A percentile compares a stretch with the other conserved stretches of the same genome.
Conservation (phyloP, 164 flowering plant genomes). For the Piper betle region DNA sequence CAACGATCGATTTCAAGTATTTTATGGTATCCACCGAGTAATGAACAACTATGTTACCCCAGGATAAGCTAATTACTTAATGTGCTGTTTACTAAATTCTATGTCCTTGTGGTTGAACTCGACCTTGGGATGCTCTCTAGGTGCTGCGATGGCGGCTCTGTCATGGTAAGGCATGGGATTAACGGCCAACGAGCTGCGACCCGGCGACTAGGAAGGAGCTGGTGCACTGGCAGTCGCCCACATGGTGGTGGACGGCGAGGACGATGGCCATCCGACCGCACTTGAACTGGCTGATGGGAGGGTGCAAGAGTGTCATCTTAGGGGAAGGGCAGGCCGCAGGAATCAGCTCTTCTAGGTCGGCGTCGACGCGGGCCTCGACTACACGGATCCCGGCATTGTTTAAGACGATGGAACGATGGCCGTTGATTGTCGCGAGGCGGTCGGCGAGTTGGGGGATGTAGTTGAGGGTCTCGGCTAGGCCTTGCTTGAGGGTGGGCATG, state of each 20-base stretch:
- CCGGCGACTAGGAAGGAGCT: slow-evolving; percentile 5
- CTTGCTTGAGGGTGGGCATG: slow-evolving; percentile 1
- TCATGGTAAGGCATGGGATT: slow-evolving; percentile 2
- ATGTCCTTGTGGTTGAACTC: slow-evolving; percentile 1
- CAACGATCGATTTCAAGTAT: background rate
- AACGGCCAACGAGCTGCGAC: slow-evolving; percentile 1
- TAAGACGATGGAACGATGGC: slow-evolving; percentile 1
- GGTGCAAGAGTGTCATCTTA: slow-evolving; percentile 4
- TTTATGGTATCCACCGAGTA: background rate
- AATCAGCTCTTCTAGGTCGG: slow-evolving; percentile 2
- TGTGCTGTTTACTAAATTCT: background rate
- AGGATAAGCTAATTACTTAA: background rate
- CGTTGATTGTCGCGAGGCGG: background rate
- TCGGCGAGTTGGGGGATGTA: slow-evolving; percentile 8
- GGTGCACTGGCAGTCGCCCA: slow-evolving; percentile 3
- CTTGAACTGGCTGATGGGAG: slow-evolving; percentile 5
- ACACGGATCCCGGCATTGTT: slow-evolving; percentile 9
- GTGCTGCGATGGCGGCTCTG: background rate
- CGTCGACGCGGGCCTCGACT: slow-evolving; percentile 6
- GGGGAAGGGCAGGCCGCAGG: slow-evolving; percentile 4
- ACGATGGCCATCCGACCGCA: slow-evolving; percentile 6
- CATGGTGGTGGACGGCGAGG: slow-evolving; percentile 1
- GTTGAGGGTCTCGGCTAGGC: slow-evolving; percentile 5
- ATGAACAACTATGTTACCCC: background rate
- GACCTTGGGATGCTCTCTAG: slow-evolving; percentile 3